phyloP scores from a whole-genome alignment of 768 basidiomycete genomes.

The Mrakia gelida region DNA sequence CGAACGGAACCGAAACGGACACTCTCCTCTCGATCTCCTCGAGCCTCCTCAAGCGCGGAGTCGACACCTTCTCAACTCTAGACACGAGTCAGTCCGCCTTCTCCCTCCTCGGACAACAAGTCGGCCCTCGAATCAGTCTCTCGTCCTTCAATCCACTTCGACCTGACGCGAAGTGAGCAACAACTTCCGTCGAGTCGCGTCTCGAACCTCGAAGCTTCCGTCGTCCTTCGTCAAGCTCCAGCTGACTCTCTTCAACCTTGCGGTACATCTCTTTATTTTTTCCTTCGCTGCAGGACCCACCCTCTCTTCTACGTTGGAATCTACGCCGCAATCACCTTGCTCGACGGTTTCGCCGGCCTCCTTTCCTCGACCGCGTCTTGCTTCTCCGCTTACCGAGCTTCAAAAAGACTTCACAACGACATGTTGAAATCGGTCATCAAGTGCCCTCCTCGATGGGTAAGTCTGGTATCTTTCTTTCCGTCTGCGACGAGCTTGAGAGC shows the following conservation, averaged over 20 bases:
- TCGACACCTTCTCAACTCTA: neutral
- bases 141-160: neutral
- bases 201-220: neutral
- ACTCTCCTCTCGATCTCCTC: neutral
- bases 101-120: neutral
- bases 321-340: conserved; percentile 52
- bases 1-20: neutral
- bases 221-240: too few relatives aligned
- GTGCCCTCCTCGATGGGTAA: conserved; percentile 63
- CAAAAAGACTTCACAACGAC: conserved; percentile 45
- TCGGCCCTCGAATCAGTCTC: neutral
- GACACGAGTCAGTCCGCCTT: neutral
- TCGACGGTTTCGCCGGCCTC: conserved; percentile 49
- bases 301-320: conserved; percentile 65
- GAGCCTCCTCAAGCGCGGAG: neutral
- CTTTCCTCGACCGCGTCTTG: conserved; percentile 51
- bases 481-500: too few relatives aligned
- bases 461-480: too few relatives aligned
- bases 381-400: conserved; percentile 36
- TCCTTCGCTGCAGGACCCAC: conserved; percentile 39
- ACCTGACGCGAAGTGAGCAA: neutral
- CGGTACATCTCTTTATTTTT: too few relatives aligned
- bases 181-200: too few relatives aligned
- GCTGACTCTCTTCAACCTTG: neutral
- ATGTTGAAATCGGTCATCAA: conserved; percentile 68